Evolutionary conservation across 139 green algal species (phyloP), one percentile per base, ranked within the genome.

Genomic region (Pseudopediastrum boryanum): DNA sequence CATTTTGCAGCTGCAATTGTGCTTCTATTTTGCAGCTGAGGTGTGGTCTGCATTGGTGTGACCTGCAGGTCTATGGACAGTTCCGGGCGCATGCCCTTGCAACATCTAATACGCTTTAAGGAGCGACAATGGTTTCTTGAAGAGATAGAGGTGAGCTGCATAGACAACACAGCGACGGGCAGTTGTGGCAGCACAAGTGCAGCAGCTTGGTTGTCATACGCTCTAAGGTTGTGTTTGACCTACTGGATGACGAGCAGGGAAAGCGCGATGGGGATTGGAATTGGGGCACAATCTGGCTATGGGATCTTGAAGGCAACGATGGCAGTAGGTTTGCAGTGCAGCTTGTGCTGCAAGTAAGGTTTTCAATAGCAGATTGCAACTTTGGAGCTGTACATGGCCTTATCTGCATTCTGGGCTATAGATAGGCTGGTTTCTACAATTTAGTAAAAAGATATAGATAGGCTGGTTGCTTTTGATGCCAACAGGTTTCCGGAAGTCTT

Each of bases 51-150:
- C 8, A 12, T 16, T 10, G 5, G 3, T 19, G 1, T 3, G 35
- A 6, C 2, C 1, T 41, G 4, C 41, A 79, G 72, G 58, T 50
- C 48, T 58, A 19, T 1, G 31, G 13, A n/a, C 16, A 59, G 27
- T 7, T 35, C 66, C 12, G 76, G 76, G 3, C 83, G 83, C 19
- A 89, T 91, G 23, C 86, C 86, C 0, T 51, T 91, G n/a, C 39
- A 48, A 16, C 84, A 88, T 25, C 73, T 91, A 10, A 80, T 91
- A 3, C 75, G 84, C 25, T 91, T 91, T 67, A 87, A 86, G n/a
- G 86, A 91, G 72, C 43, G 76, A 23, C 82, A 91, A 42, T 91
- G 86, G 86, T 89, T 89, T 71, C 39, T 87, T 1, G 86, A 91
- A 38, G 86, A 91, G 27, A 43, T 91, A 7, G 81, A 91, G 84